Evolutionary conservation across 345 rosid species (phyloP).

Genomic region (Hibiscus mutabilis): DNA sequence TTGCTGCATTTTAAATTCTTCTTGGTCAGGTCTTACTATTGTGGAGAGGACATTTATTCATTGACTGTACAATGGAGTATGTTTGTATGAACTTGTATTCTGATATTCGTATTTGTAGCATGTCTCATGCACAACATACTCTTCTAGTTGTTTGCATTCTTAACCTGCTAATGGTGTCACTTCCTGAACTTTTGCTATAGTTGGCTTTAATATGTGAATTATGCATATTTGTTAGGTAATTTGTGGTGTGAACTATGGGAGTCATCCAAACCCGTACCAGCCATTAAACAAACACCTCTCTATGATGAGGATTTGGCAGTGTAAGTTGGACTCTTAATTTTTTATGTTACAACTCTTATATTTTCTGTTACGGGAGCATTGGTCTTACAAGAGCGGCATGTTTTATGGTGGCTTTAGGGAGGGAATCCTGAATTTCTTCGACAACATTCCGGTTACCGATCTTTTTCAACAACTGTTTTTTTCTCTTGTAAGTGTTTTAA

Average conservation of each 20-base stretch:
- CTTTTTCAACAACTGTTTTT: constrained; percentile 78
- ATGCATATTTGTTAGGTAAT: constrained; percentile 49
- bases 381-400: constrained; percentile 4
- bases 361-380: constrained; percentile 1
- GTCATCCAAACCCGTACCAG: constrained; percentile 82
- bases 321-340: constrained; percentile 45
- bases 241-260: constrained; percentile 96
- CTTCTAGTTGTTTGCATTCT: neutral
- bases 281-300: constrained; percentile 82
- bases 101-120: neutral
- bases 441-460: constrained; percentile 61
- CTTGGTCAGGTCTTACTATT: neutral
- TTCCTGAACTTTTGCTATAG: neutral
- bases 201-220: neutral
- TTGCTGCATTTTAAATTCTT: neutral
- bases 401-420: constrained; percentile 46
- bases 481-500: constrained; percentile 58
- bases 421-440: constrained; percentile 66
- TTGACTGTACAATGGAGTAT: neutral
- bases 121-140: neutral
- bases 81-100: neutral
- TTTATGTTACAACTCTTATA: neutral
- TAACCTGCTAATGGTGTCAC: neutral
- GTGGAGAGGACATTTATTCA: neutral
- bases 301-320: constrained; percentile 91